These are phyloP conservation scores for Setomelanomma holmii DNA, from an alignment of 2,329 filamentous ascomycete genomes.

Conservation along the genomic window DNA sequence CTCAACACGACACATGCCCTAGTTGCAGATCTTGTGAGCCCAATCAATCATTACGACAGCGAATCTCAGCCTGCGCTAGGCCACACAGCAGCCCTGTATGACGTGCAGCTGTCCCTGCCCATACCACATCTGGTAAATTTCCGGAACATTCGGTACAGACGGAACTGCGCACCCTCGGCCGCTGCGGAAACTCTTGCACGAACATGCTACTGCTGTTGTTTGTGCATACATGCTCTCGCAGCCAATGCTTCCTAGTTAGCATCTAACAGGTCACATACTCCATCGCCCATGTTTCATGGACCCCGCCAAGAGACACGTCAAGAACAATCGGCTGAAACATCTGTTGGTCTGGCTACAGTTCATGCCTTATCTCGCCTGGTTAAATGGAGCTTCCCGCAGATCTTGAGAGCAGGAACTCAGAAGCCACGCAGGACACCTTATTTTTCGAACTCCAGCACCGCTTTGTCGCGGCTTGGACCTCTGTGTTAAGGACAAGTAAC, in stretches of 20 bases:
- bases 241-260: too few relatives aligned
- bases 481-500: not conserved
- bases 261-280: too few relatives aligned
- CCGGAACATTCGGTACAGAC: not conserved
- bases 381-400: conserved; percentile 1
- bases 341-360: not conserved
- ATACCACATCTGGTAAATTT: not conserved
- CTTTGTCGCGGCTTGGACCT: too few relatives aligned
- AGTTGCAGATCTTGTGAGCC: conserved; percentile 22
- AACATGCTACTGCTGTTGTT: not conserved
- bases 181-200: not conserved
- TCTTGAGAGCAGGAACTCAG: too few relatives aligned
- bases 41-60: conserved; percentile 12
- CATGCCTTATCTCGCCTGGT: not conserved
- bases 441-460: too few relatives aligned
- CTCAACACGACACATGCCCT: conserved; percentile 17
- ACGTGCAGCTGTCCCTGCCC: conserved; percentile 4
- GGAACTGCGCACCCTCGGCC: not conserved
- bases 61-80: conserved; percentile 11
- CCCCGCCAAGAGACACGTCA: not conserved
- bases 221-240: too few relatives aligned
- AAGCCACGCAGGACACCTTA: too few relatives aligned
- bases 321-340: not conserved
- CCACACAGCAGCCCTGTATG: conserved; percentile 5
- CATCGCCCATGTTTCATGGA: too few relatives aligned